Base-by-base conservation (phyloP, 441 rosid species). In the Pelargonium australe region DNA sequence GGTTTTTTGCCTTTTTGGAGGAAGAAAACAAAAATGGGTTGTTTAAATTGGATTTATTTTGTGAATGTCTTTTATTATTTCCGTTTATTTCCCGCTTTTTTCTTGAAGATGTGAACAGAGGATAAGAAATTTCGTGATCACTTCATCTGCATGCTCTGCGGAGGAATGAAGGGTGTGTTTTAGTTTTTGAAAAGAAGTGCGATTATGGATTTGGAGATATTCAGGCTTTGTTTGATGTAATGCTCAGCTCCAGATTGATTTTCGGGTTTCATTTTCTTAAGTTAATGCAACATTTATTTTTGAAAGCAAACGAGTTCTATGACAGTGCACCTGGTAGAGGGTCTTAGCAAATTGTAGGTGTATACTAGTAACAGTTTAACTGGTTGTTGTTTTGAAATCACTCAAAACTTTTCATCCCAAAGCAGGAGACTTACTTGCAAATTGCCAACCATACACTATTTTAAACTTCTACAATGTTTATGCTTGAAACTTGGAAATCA, bases 401-500 rank as follows among this genome's bases (percentile, higher is more conserved):
- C 0, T 14, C 60, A 53, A 16, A n/a, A n/a, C 19, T 53, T 53
- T 53, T 53, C 60, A n/a, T 7, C 60, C 60, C 20, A 14, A 53
- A 53, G 19, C 19, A 53, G 60, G 60, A 53, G 60, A 53, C 14
- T 53, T 53, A 53, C 20, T 53, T 53, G 60, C 60, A 53, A 53
- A 17, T 53, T 53, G 19, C 60, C 20, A 53, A 16, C 7, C 60
- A 3, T 7, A 16, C 16, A 7, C 14, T 53, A 14, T 3, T 12
- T 10, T 47, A 47, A 4, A 53, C 20, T 53, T 2, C 51, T 45
- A 13, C 12, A 45, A 45, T 45, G 51, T 11, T 45, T 45, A 45
- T 1, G 12, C 16, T 53, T 19, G 60, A 14, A 17, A 14, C 6
- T n/a, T 53, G 14, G 16, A 53, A 53, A 14, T 53, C 19, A 53